phyloP scores from a whole-genome alignment of 306 rosid species.

The Casuarina equisetifolia region DNA sequence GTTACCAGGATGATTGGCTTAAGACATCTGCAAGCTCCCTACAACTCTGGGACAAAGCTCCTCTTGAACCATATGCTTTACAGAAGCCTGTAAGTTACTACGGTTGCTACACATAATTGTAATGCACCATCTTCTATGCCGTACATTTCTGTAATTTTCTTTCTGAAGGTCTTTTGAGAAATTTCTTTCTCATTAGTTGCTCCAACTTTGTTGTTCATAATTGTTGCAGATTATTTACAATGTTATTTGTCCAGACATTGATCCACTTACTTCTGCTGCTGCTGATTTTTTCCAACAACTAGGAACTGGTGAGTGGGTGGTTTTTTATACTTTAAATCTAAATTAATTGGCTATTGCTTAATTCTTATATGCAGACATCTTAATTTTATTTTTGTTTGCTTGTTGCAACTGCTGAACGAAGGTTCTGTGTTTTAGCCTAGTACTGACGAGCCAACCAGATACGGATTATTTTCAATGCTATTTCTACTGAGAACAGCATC shows the following conservation, averaged over 20 bases:
- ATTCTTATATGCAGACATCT: constrained; percentile 11
- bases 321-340: constrained; percentile 15
- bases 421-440: background rate
- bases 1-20: constrained; percentile 99
- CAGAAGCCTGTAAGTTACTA: constrained; percentile 74
- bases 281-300: constrained; percentile 97
- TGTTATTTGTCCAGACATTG: constrained; percentile 92
- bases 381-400: constrained; percentile 14
- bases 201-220: constrained; percentile 23
- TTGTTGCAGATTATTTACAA: constrained; percentile 75
- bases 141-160: constrained; percentile 11
- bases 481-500: background rate
- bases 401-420: constrained; percentile 7
- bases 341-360: constrained; percentile 21
- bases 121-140: constrained; percentile 11
- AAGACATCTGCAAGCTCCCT: constrained; percentile 81
- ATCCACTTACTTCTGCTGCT: constrained; percentile 92
- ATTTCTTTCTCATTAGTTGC: constrained; percentile 19
- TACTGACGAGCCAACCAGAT: background rate
- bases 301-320: constrained; percentile 72
- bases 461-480: constrained; percentile 3
- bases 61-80: constrained; percentile 90
- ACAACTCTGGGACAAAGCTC: constrained; percentile 97
- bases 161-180: constrained; percentile 14
- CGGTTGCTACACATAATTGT: constrained; percentile 15